Evolutionary conservation across 2,329 filamentous ascomycete genomes (phyloP), one percentile per base, ranked within the genome.

Genomic region (Zarea fungicola): DNA sequence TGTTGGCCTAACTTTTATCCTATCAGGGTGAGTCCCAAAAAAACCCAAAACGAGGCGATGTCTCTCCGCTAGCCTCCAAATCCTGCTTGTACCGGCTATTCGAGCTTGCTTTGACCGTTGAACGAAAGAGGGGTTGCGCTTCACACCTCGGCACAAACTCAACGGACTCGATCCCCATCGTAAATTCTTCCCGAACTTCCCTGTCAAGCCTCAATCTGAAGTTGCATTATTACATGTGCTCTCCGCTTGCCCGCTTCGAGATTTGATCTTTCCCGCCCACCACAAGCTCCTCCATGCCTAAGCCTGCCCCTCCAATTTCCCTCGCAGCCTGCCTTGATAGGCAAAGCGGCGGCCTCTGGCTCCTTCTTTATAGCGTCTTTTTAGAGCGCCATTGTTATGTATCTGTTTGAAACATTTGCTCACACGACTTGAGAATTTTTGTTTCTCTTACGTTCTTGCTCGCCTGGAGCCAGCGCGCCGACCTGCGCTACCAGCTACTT

Each of bases 241-340:
- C 35, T 40, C 42, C 42, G 42, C 42, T 28, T 26, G 18, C 32
- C 23, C 22, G 18, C 44, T 22, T 31, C 19, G 31, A 35, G 36
- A 39, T 41, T 29, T 26, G 45, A 48, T 48, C 44, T 25, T 11
- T 23, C 44, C 36, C 21, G 36, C 16, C 7, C 23, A 37, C 26
- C n/a, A n/a, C n/a, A n/a, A n/a, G n/a, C n/a, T n/a, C n/a, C n/a
- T 6, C 19, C 16, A 28, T 41, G 45, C 45, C 29, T 48, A 34
- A 37, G 41, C 45, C n/a, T 40, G 29, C 45, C 45, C 45, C 45
- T 48, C 37, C 36, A 48, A 48, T 48, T 41, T 48, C 45, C 44
- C 36, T 11, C n/a, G n/a, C n/a, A 25, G 19, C 7, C 14, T 25
- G 19, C 34, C 16, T n/a, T 37, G 32, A 46, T 46, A 34, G 42